Base-by-base conservation (phyloP, 345 rosid species). In the Excoecaria cochinchinensis region DNA sequence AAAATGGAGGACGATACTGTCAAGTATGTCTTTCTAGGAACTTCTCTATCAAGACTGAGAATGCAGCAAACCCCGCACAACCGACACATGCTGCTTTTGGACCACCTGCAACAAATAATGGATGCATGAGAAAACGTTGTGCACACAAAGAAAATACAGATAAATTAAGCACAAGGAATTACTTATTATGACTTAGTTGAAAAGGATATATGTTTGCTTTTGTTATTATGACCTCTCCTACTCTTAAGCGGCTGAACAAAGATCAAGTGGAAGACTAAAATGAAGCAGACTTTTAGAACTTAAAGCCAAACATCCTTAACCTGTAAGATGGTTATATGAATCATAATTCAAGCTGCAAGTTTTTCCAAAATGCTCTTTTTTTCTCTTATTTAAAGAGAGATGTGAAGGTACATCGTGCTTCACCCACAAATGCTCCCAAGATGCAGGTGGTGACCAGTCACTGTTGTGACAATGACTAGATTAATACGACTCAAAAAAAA, bases 41-140 rank as follows among this genome's bases (percentile, higher is more conserved):
- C 91, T 95, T 95, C 94, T 95, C 99, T 24, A 95, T 95, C 71
- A 85, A 70, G 22, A 90, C 98, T 24, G 99, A 95, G 88, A 95
- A 95, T 71, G 98, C 85, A 42, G 98, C 98, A 76, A 95, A 92
- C 22, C 96, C 98, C 39, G 97, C 99, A 71, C 99, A 95, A 63
- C 99, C 97, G 69, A 62, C 82, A 69, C 99, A 92, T 40, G 96
- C 90, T 21, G 99, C 98, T 84, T 88, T 88, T 42, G 97, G 97
- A 70, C 99, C 98, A 68, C 91, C 98, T 91, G 63, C 24, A 68
- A 4, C 67, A 13, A 9, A 22, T 2, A 13, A 15, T 36, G 67
- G 21, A 67, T 58, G 53, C 10, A 53, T 60, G 31, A 79, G 76
- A 75, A 15, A 80, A 31, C 65, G 15, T 51, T 6, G 38, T 39